Evolutionary conservation across 208 protist species (phyloP).

Genomic region (Acanthamoeba sp.): DNA sequence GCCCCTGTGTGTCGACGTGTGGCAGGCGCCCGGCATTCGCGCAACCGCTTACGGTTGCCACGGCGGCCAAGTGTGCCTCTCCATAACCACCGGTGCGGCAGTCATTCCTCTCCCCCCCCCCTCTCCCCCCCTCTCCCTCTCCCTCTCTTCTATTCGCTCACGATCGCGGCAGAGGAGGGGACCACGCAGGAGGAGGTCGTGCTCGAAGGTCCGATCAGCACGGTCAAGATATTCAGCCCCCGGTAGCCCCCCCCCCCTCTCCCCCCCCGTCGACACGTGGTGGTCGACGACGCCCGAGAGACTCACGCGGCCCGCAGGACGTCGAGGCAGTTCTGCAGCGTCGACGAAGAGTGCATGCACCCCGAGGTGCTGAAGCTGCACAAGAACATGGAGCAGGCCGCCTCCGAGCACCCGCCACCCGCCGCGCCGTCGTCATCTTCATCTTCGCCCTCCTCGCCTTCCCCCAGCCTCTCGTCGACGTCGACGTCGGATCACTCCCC

Average conservation of each 20-base stretch:
- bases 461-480: neutral
- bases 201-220: neutral
- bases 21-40: conserved; percentile 2
- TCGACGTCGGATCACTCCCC: neutral
- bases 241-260: neutral
- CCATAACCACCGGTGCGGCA: neutral
- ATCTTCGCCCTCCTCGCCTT: neutral
- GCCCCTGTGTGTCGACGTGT: neutral
- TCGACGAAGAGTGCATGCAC: neutral
- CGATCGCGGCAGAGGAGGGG: neutral
- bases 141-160: neutral
- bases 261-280: too few relatives aligned
- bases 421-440: neutral
- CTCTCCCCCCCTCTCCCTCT: neutral
- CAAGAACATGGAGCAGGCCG: neutral
- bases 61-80: neutral
- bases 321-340: neutral
- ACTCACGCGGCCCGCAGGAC: neutral
- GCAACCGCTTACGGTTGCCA: neutral
- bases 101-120: too few relatives aligned
- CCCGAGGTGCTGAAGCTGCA: conserved; percentile 10
- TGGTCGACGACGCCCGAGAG: too few relatives aligned
- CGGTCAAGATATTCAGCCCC: neutral
- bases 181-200: neutral
- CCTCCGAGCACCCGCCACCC: neutral